phyloP scores from a whole-genome alignment of 108 stramenopile genomes.

The Nitzschia sp. region DNA sequence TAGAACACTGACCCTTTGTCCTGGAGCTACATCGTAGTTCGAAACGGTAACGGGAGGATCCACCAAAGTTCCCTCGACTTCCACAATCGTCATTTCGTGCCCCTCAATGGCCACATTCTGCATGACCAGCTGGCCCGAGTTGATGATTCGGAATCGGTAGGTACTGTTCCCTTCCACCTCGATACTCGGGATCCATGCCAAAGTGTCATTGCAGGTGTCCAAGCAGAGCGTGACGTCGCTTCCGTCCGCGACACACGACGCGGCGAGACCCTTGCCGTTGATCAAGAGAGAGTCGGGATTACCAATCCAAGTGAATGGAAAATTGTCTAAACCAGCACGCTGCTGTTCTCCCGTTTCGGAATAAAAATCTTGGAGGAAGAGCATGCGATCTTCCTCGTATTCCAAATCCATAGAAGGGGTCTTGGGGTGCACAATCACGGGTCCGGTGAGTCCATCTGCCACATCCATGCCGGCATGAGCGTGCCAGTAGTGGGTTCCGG shows the following conservation, averaged over 20 bases:
- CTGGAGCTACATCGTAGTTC: conserved; percentile 37
- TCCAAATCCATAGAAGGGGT: neutral
- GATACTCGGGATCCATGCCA: conserved; percentile 15
- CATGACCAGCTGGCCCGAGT: conserved; percentile 22
- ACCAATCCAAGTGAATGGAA: conserved; percentile 48
- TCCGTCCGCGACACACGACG: neutral
- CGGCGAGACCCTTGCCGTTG: conserved; percentile 27
- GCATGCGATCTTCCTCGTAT: conserved; percentile 36
- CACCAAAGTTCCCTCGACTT: conserved; percentile 46
- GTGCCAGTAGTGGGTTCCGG: conserved; percentile 53
- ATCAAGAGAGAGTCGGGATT: conserved; percentile 41
- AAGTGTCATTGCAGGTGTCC: conserved; percentile 1
- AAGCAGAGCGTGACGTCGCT: neutral
- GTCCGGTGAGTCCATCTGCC: conserved; percentile 41
- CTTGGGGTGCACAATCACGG: conserved; percentile 32
- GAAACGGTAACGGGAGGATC: conserved; percentile 31
- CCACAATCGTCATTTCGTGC: conserved; percentile 45
- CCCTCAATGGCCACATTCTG: conserved; percentile 41
- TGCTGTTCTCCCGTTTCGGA: conserved; percentile 14
- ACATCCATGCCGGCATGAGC: conserved; percentile 37
- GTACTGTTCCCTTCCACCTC: conserved; percentile 42
- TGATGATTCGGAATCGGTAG: conserved; percentile 41
- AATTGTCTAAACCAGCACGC: conserved; percentile 22
- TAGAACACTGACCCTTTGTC: conserved; percentile 39
- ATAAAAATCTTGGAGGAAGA: conserved; percentile 46